Conservation (phyloP, 2,329 filamentous ascomycete genomes). For the Madurella mycetomatis region DNA sequence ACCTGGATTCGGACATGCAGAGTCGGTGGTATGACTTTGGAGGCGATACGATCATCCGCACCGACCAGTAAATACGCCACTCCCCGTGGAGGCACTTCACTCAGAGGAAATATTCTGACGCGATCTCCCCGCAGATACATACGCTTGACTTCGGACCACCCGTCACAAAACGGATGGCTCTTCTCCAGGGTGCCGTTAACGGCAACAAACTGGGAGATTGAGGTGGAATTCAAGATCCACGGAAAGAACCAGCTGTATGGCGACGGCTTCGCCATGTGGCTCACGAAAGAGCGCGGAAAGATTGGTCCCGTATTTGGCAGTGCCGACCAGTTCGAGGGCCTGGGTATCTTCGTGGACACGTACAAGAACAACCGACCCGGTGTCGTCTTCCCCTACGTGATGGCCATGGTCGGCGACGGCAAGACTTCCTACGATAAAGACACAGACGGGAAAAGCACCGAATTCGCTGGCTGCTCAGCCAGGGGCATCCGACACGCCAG, state of each 20-base stretch:
- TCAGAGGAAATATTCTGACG: conserved; percentile 23
- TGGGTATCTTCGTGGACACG: conserved; percentile 95
- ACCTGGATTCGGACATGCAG: conserved; percentile 96
- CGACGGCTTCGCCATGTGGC: conserved; percentile 96
- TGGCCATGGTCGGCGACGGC: conserved; percentile 97
- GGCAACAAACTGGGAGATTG: conserved; percentile 98
- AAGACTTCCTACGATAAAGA: conserved; percentile 85
- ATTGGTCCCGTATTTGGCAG: conserved; percentile 83
- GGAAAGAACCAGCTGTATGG: conserved; percentile 87
- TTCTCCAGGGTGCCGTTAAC: conserved; percentile 93
- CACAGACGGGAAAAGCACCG: conserved; percentile 88
- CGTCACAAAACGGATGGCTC: conserved; percentile 87
- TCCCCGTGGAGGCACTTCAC: not conserved
- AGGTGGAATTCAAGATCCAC: conserved; percentile 91
- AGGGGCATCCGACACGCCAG: conserved; percentile 78
- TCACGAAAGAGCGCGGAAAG: conserved; percentile 85
- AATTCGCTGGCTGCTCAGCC: conserved; percentile 92
- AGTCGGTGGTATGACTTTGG: conserved; percentile 99
- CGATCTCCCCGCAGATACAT: conserved; percentile 62
- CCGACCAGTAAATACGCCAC: conserved; percentile 54
- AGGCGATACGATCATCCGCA: conserved; percentile 81
- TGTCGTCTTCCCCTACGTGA: conserved; percentile 92
- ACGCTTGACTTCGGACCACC: conserved; percentile 83
- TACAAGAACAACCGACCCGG: conserved; percentile 99
- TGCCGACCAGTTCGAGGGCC: conserved; percentile 82